Percentiles rank a stretch among this genome's conserved stretches.
Evolutionary conservation across 2,329 filamentous ascomycete species (phyloP).

Genomic region (Hymenoscyphus scutula): DNA sequence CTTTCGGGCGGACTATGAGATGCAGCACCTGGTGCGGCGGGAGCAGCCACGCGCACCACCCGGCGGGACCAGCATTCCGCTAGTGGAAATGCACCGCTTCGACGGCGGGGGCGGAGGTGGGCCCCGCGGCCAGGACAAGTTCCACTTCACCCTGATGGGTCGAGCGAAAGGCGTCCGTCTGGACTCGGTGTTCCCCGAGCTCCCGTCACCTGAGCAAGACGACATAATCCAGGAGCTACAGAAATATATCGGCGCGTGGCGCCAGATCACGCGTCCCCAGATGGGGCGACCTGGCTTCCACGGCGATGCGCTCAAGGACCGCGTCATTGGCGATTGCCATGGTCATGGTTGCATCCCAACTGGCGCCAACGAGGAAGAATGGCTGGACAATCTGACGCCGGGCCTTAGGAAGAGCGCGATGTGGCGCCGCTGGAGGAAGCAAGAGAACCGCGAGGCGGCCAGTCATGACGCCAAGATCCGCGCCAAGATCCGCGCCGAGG

Average conservation of each 20-base stretch:
- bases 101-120: too few relatives aligned
- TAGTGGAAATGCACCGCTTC: conserved; percentile 16
- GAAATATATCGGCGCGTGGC: conserved; percentile 7
- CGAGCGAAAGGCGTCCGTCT: conserved; percentile 11
- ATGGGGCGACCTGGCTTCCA: conserved; percentile 10
- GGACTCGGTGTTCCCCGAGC: not conserved
- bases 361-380: conserved; percentile 14
- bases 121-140: conserved; percentile 12
- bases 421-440: not conserved
- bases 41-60: too few relatives aligned
- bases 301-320: conserved; percentile 10
- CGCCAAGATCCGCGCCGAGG: conserved; percentile 7
- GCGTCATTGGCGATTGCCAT: conserved; percentile 7
- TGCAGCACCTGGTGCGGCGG: conserved; percentile 8
- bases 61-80: conserved; percentile 10
- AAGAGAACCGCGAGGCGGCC: not conserved
- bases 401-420: conserved; percentile 7
- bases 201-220: too few relatives aligned
- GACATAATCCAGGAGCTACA: conserved; percentile 6
- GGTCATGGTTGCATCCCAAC: conserved; percentile 8
- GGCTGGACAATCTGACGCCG: conserved; percentile 16
- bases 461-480: not conserved
- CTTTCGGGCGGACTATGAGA: conserved; percentile 9
- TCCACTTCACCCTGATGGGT: conserved; percentile 14
- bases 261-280: conserved; percentile 12